Evolutionary conservation across 371 early-diverging fungal genomes (phyloP).

Genomic region (Mortierella sp.): DNA sequence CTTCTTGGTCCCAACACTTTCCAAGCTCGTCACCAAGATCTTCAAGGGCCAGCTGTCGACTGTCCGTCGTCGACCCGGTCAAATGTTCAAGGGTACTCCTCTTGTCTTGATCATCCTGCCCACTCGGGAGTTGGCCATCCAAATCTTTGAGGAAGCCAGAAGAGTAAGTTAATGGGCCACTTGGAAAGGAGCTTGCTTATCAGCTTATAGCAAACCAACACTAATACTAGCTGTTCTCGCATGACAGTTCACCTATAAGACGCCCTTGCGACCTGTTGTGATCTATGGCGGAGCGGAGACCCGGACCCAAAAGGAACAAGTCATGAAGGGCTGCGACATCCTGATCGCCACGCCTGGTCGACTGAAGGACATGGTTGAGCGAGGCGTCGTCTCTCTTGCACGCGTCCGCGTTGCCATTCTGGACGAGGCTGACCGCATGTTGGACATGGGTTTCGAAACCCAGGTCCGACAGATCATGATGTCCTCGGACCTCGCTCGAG

Average conservation of each 20-base stretch:
- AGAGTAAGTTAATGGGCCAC: slow-evolving; percentile 16
- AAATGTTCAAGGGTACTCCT: slow-evolving; percentile 13
- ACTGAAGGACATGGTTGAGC: slow-evolving; percentile 93
- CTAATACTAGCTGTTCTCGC: not conserved
- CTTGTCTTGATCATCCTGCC: slow-evolving; percentile 65
- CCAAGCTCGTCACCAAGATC: slow-evolving; percentile 21
- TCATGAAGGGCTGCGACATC: slow-evolving; percentile 92
- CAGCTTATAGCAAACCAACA: not conserved
- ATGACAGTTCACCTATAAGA: slow-evolving; percentile 61
- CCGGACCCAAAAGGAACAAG: slow-evolving; percentile 85
- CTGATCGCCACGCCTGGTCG: slow-evolving; percentile 98
- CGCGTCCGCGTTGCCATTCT: slow-evolving; percentile 93
- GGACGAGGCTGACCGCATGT: slow-evolving; percentile 98
- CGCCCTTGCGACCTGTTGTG: slow-evolving; percentile 70
- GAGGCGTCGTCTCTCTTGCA: slow-evolving; percentile 80
- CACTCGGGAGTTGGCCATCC: slow-evolving; percentile 75
- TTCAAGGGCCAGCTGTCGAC: slow-evolving; percentile 8
- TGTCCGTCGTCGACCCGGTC: slow-evolving; percentile 14
- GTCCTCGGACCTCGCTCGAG: slow-evolving; percentile 28
- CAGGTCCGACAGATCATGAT: slow-evolving; percentile 88
- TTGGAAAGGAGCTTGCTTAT: not conserved
- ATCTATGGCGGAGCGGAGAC: slow-evolving; percentile 95
- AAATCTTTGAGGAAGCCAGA: slow-evolving; percentile 66
- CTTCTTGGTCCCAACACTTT: slow-evolving; percentile 70
- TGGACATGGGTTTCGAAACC: slow-evolving; percentile 97